Conservation (phyloP, 2,329 filamentous ascomycete genomes). For the Fusarium hainanense region DNA sequence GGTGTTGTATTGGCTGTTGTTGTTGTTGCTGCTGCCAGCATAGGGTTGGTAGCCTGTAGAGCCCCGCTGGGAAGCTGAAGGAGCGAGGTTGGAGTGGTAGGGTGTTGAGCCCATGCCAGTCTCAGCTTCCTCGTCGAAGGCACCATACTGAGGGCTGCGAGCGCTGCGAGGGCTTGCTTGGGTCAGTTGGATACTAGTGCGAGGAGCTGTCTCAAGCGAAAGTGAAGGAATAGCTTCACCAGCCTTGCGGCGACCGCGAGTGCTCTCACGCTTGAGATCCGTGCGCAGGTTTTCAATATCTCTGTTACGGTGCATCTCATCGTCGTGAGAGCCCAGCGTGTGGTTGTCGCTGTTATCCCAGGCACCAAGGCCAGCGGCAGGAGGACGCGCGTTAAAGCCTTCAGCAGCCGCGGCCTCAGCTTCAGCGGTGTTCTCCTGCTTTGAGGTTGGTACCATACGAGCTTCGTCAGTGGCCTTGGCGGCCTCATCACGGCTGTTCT, state of each 20-base stretch:
- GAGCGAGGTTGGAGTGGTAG: slow-evolving; percentile 48
- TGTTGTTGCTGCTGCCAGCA: slow-evolving; percentile 23
- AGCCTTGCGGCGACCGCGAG: slow-evolving; percentile 61
- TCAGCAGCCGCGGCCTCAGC: slow-evolving; percentile 59
- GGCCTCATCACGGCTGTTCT: slow-evolving; percentile 69
- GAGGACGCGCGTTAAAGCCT: slow-evolving; percentile 56
- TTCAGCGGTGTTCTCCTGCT: slow-evolving; percentile 45
- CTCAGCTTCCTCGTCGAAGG: slow-evolving; percentile 59
- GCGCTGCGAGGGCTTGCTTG: slow-evolving; percentile 48
- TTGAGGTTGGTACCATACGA: slow-evolving; percentile 69
- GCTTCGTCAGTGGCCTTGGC: slow-evolving; percentile 70
- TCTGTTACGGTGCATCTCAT: slow-evolving; percentile 51
- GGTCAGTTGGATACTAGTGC: slow-evolving; percentile 42
- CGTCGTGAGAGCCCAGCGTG: slow-evolving; percentile 44
- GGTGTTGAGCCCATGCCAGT: slow-evolving; percentile 49
- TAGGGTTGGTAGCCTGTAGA: slow-evolving; percentile 42
- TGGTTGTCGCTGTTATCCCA: slow-evolving; percentile 45
- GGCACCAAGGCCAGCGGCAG: slow-evolving; percentile 39
- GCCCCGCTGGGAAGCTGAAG: slow-evolving; percentile 30
- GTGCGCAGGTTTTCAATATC: slow-evolving; percentile 55
- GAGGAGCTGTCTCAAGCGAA: slow-evolving; percentile 44
- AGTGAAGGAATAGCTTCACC: slow-evolving; percentile 58
- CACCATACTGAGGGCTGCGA: slow-evolving; percentile 49
- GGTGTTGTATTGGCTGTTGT: slow-evolving; percentile 34
- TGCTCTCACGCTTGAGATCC: slow-evolving; percentile 57